Percentiles rank a stretch among this genome's conserved stretches.
These are phyloP conservation scores for Furcasterigmium furcatum DNA, from an alignment of 2,329 filamentous ascomycete species.

Conservation along the genomic window DNA sequence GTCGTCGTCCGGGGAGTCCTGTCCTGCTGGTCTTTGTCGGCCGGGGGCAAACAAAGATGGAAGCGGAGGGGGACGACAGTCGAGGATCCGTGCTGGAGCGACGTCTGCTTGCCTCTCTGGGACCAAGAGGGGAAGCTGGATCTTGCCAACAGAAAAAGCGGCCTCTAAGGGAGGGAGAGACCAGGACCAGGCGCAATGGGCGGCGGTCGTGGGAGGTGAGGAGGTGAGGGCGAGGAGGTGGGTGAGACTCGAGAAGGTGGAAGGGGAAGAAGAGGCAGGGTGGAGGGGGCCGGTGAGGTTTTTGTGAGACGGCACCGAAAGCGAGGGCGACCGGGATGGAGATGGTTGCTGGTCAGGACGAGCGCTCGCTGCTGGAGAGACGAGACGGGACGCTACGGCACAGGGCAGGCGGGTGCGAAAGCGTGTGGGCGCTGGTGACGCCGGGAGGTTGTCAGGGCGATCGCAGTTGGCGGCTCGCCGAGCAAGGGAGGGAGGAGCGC, in stretches of 20 bases:
- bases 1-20: background rate
- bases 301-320: conserved; percentile 4
- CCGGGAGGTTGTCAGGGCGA: conserved; percentile 6
- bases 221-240: background rate
- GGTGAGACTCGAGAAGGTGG: conserved; percentile 2
- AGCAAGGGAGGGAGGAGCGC: background rate
- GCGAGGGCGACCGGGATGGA: conserved; percentile 3
- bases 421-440: background rate
- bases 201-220: background rate
- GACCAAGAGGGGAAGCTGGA: background rate
- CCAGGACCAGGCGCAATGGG: background rate
- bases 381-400: too few species aligned
- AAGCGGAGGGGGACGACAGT: background rate
- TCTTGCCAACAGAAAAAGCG: conserved; percentile 1
- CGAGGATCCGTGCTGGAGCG: conserved; percentile 1
- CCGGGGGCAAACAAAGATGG: background rate
- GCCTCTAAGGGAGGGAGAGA: background rate
- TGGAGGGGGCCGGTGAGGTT: conserved; percentile 3
- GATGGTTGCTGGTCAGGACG: conserved; percentile 1
- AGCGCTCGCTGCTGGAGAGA: background rate
- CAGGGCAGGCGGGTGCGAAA: conserved; percentile 1
- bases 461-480: background rate
- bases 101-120: background rate
- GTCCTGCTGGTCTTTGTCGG: background rate
- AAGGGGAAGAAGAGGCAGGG: background rate